Base-by-base conservation (phyloP, 768 basidiomycete genomes). In the Paxillus involutus region DNA sequence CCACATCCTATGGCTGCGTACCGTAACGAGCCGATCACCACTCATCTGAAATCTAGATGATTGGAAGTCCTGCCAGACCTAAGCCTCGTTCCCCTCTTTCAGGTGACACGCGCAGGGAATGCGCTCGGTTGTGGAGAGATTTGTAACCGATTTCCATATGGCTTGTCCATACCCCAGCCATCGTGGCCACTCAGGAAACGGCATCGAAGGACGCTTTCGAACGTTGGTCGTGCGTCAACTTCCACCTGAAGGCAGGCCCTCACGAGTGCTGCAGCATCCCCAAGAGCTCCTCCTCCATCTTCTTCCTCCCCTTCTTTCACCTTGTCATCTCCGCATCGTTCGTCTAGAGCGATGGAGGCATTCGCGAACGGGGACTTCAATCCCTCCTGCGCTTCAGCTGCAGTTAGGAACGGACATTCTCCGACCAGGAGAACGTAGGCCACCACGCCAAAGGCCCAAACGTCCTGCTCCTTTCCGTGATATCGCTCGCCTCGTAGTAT, bases 371-470 rank as follows among this genome's bases (percentile, higher is more conserved):
- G 87, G 0, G 89, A 88, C 43, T 77, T 73, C 9, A 96, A 76
- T 1, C 94, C 92, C 43, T 86, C 88, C 62, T 95, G 91, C 0
- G 94, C 92, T 68, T 98, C 95, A 37, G 86, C 88, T 1, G 94
- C 88, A 16, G 89, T 92, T 73, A 86, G 84, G 75, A 94, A 95
- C 1, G 92, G 92, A 64, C 93, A 95, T 74, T 96, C 93, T 6
- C 93, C 92, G 19, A 88, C 82, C 16, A 98, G 80, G 57, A 99
- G 82, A 52, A 99, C 96, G 69, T 94, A 99, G 12, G 88, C 94
- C 19, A 99, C 93, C 21, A 98, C 94, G 13, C 96, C 96, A 56
- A 96, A 91, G 0, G 96, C 96, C 95, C 96, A 99, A 3, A 98
- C 90, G 62, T 99, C 96, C 71, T 98, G 95, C 67, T 96, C 94